phyloP scores from a whole-genome alignment of 1,284 basidiomycete genomes.

The Sporisorium exsertum region DNA sequence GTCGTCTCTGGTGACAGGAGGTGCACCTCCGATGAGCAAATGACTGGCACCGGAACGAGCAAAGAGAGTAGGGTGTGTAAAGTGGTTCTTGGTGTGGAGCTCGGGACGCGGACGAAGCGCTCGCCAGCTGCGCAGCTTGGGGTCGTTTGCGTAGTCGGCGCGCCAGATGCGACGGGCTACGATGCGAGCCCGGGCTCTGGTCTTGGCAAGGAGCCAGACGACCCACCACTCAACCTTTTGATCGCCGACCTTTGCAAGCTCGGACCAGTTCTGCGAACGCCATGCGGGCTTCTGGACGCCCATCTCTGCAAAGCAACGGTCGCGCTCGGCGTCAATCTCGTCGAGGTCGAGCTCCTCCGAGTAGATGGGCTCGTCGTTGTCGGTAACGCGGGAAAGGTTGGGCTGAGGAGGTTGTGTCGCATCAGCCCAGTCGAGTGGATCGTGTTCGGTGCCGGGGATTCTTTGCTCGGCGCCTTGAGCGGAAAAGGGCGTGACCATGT shows the following conservation, averaged over 20 bases:
- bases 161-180: constrained; percentile 43
- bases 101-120: constrained; percentile 38
- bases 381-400: constrained; percentile 19
- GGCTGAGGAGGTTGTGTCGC: constrained; percentile 19
- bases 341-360: constrained; percentile 49
- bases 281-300: constrained; percentile 41
- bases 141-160: constrained; percentile 25
- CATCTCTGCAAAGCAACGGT: constrained; percentile 52
- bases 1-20: constrained; percentile 34
- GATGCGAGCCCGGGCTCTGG: constrained; percentile 38
- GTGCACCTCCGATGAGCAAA: constrained; percentile 44
- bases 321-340: constrained; percentile 49
- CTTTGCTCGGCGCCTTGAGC: constrained; percentile 26
- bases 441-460: constrained; percentile 38
- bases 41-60: constrained; percentile 50
- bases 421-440: constrained; percentile 53
- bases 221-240: constrained; percentile 52
- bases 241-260: constrained; percentile 41
- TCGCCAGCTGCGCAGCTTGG: constrained; percentile 30
- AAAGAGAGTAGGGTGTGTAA: constrained; percentile 55
- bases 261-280: constrained; percentile 45
- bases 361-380: constrained; percentile 49
- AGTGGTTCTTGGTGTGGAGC: constrained; percentile 52
- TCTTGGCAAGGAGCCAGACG: constrained; percentile 46
- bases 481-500: constrained; percentile 39